Percentiles rank a stretch among this genome's conserved stretches.
Conservation (phyloP, 1,139 yeast genomes). For the Kurtzmaniella natalensis region DNA sequence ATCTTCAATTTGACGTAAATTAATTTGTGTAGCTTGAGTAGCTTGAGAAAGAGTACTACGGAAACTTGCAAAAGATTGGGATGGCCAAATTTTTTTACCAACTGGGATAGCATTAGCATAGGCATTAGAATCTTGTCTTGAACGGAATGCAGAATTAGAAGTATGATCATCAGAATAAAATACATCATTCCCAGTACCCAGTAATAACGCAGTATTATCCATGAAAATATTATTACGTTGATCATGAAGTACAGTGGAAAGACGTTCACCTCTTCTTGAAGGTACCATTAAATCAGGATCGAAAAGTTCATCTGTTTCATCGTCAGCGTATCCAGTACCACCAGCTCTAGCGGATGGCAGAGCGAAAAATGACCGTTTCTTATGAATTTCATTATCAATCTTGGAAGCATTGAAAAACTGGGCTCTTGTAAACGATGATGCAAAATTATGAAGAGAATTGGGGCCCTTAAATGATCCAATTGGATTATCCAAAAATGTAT, state of each 20-base stretch:
- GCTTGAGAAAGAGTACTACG: slow-evolving; percentile 32
- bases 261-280: slow-evolving; percentile 55
- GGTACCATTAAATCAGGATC: slow-evolving; percentile 75
- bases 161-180: slow-evolving; percentile 35
- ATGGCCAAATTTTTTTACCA: slow-evolving; percentile 17
- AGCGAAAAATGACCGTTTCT: slow-evolving; percentile 38
- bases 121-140: slow-evolving; percentile 27
- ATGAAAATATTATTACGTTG: slow-evolving; percentile 21
- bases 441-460: slow-evolving; percentile 44
- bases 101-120: slow-evolving; percentile 8
- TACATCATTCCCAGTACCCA: slow-evolving; percentile 29
- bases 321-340: slow-evolving; percentile 13
- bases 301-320: slow-evolving; percentile 49
- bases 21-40: slow-evolving; percentile 51
- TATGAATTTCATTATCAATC: slow-evolving; percentile 41
- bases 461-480: slow-evolving; percentile 47
- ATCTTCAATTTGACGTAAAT: slow-evolving; percentile 64
- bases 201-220: slow-evolving; percentile 12
- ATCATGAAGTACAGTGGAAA: slow-evolving; percentile 51
- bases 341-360: slow-evolving; percentile 9
- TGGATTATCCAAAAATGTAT: slow-evolving; percentile 33
- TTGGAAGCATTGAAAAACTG: slow-evolving; percentile 44
- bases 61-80: slow-evolving; percentile 35
- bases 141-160: slow-evolving; percentile 11
- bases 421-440: slow-evolving; percentile 45